These are phyloP conservation scores for Kodamaea fukazawae DNA, from an alignment of 805 yeast species.

Conservation along the genomic window DNA sequence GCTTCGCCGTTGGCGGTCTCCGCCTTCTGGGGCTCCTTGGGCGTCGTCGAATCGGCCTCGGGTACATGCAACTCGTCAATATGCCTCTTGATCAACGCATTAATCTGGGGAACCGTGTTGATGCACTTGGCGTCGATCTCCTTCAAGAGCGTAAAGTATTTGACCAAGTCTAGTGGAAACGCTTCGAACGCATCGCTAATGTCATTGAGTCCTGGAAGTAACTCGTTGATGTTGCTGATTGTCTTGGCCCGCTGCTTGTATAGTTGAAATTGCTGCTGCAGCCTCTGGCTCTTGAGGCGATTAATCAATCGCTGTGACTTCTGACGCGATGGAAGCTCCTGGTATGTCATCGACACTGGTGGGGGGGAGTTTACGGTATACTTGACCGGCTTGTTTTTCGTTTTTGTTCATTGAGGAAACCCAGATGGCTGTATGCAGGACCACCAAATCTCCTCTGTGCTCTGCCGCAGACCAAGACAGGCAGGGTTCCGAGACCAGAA, in stretches of 20 bases:
- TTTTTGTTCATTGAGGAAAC: too few relatives aligned
- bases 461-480: too few relatives aligned
- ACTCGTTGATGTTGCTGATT: slow-evolving; percentile 34
- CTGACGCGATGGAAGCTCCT: slow-evolving; percentile 31
- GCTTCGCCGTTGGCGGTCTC: slow-evolving; percentile 9
- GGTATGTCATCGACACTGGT: slow-evolving; percentile 14
- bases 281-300: slow-evolving; percentile 20
- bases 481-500: too few relatives aligned
- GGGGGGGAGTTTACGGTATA: too few relatives aligned
- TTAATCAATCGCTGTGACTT: slow-evolving; percentile 31
- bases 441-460: too few relatives aligned
- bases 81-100: slow-evolving; percentile 51
- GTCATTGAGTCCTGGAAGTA: slow-evolving; percentile 83
- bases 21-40: slow-evolving; percentile 3
- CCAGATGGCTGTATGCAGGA: not conserved
- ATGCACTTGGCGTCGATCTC: slow-evolving; percentile 96
- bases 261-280: slow-evolving; percentile 29
- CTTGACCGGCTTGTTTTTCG: too few relatives aligned
- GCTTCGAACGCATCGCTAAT: slow-evolving; percentile 89
- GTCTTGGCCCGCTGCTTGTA: slow-evolving; percentile 34
- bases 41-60: not conserved
- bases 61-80: slow-evolving; percentile 23
- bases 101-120: slow-evolving; percentile 65
- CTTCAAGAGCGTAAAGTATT: slow-evolving; percentile 81
- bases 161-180: slow-evolving; percentile 75